Percentiles rank a stretch among this genome's conserved stretches.
Evolutionary conservation across 2,329 filamentous ascomycete genomes (phyloP).

Genomic region (Arthroderma uncinatum): DNA sequence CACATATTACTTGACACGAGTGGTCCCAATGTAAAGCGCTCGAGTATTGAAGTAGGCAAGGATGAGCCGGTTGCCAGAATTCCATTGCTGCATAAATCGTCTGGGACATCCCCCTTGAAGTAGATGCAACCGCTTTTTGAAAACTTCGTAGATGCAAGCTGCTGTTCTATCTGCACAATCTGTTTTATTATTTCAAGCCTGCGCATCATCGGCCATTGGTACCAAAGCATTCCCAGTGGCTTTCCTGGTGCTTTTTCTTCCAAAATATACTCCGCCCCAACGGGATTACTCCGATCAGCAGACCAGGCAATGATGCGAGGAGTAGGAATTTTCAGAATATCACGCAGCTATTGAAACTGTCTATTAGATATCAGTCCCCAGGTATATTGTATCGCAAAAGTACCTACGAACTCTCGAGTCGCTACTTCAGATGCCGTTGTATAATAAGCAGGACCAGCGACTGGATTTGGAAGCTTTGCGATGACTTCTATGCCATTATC

Average conservation of each 20-base stretch:
- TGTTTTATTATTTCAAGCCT: slow-evolving; percentile 14
- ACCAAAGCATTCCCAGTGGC: too few relatives aligned
- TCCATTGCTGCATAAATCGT: too few relatives aligned
- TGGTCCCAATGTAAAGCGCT: slow-evolving; percentile 16
- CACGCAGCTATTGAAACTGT: neutral
- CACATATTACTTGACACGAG: slow-evolving; percentile 19
- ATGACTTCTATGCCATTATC: slow-evolving; percentile 14
- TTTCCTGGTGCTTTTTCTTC: slow-evolving; percentile 23
- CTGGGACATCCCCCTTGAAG: slow-evolving; percentile 20
- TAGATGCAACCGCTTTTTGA: slow-evolving; percentile 16
- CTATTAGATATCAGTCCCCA: too few relatives aligned
- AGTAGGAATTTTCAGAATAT: slow-evolving; percentile 17
- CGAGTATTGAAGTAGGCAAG: neutral
- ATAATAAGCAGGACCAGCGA: slow-evolving; percentile 10
- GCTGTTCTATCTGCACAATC: slow-evolving; percentile 31
- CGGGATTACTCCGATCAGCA: slow-evolving; percentile 17
- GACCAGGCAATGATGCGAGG: slow-evolving; percentile 13
- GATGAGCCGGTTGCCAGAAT: neutral
- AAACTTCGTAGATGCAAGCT: slow-evolving; percentile 20
- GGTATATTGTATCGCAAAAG: too few relatives aligned
- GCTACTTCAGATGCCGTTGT: slow-evolving; percentile 30
- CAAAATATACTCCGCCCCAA: slow-evolving; percentile 28
- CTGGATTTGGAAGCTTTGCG: slow-evolving; percentile 16
- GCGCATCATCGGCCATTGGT: too few relatives aligned
- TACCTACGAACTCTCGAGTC: slow-evolving; percentile 27